phyloP scores from a whole-genome alignment of 23 red algal genomes.

The Gracilaria vermiculophylla region DNA sequence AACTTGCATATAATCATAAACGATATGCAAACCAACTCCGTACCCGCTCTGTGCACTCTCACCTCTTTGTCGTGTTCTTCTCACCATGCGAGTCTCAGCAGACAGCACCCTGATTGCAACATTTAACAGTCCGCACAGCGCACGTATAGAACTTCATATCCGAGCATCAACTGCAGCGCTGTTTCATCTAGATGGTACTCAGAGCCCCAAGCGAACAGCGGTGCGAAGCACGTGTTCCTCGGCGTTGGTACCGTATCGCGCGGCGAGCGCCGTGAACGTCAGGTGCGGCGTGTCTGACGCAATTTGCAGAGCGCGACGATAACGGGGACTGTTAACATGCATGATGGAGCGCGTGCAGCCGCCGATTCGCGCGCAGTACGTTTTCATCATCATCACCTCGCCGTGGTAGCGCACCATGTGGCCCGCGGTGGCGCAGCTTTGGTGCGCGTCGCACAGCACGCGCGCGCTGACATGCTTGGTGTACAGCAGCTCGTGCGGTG shows the following conservation, averaged over 20 bases:
- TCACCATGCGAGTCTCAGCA: too few relatives aligned
- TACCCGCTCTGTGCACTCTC: too few relatives aligned
- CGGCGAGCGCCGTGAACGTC: conserved; percentile 31
- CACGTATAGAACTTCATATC: too few relatives aligned
- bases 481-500: conserved; percentile 2
- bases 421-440: conserved; percentile 34
- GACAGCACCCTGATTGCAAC: too few relatives aligned
- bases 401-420: conserved; percentile 43
- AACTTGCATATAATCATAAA: too few relatives aligned
- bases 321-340: conserved; percentile 43
- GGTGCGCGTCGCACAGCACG: conserved; percentile 27
- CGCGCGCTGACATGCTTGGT: neutral
- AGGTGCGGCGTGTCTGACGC: conserved; percentile 12
- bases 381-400: conserved; percentile 44
- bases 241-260: neutral
- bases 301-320: conserved; percentile 1
- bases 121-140: too few relatives aligned
- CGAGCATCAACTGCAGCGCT: neutral
- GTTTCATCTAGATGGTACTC: neutral
- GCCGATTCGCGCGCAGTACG: conserved; percentile 25
- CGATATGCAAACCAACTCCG: too few relatives aligned
- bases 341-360: neutral
- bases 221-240: conserved; percentile 32
- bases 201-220: conserved; percentile 42
- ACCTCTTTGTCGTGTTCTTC: too few relatives aligned